A percentile compares a stretch with the other conserved stretches of the same genome.
These are phyloP conservation scores for Flaveria sonorensis DNA, from an alignment of 129 eudicot species.

Conservation along the genomic window DNA sequence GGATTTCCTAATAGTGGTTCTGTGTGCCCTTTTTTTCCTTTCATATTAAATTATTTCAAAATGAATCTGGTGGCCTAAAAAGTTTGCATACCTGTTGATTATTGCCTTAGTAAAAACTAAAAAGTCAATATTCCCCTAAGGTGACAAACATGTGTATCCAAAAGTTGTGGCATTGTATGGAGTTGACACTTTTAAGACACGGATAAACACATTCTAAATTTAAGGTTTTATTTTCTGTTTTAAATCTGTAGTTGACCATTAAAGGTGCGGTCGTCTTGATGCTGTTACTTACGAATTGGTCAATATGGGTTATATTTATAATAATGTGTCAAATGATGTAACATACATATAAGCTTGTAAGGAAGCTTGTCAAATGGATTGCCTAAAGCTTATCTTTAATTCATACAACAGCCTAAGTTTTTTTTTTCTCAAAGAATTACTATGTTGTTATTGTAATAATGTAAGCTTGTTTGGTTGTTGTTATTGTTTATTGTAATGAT, in stretches of 20 bases:
- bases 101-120: too few species aligned
- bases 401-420: not conserved
- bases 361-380: not conserved
- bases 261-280: too few species aligned
- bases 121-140: too few species aligned
- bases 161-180: too few species aligned
- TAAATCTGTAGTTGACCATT: too few species aligned
- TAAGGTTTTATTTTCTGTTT: too few species aligned
- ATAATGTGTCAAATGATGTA: not conserved
- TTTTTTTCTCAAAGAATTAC: not conserved
- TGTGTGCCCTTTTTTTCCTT: not conserved
- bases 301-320: not conserved
- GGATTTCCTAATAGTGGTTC: not conserved
- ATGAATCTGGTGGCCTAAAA: conserved; percentile 9
- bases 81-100: not conserved
- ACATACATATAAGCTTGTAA: not conserved
- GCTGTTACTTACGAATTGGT: too few species aligned
- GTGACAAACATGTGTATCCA: too few species aligned
- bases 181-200: too few species aligned
- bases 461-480: too few species aligned
- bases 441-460: too few species aligned
- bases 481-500: not conserved
- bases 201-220: too few species aligned
- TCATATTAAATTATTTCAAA: not conserved
- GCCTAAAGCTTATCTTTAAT: not conserved